Conservation (phyloP, 306 rosid genomes). For the Psophocarpus tetragonolobus region DNA sequence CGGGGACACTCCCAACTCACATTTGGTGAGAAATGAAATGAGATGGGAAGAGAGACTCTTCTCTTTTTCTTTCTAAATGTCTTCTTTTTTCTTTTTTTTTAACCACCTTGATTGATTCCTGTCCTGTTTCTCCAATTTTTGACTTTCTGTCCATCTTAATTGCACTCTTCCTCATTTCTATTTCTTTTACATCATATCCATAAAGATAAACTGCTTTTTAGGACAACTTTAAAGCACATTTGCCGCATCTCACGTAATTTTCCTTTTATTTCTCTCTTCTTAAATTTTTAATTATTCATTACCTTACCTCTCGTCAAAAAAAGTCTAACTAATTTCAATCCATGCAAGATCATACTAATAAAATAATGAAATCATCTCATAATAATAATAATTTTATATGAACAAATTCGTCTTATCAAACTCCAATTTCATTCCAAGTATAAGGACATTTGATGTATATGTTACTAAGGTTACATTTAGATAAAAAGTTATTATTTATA, state of each 20-base stretch:
- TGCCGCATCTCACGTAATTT: not conserved
- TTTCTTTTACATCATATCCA: constrained; percentile 17
- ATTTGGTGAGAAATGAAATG: not conserved
- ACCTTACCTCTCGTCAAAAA: not conserved
- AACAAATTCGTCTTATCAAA: not conserved
- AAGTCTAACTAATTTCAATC: not conserved
- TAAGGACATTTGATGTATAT: not conserved
- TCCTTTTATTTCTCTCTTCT: not conserved
- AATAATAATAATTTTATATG: not conserved
- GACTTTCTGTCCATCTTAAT: constrained; percentile 37
- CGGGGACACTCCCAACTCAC: constrained; percentile 16
- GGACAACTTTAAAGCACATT: not conserved
- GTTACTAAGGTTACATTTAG: not conserved
- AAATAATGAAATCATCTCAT: not conserved
- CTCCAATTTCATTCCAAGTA: not conserved
- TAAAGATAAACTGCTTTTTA: not conserved
- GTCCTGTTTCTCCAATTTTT: constrained; percentile 22
- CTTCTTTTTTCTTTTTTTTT: not conserved
- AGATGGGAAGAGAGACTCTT: not conserved
- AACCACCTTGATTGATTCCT: constrained; percentile 18
- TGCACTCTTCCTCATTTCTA: not conserved
- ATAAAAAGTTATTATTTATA: not conserved
- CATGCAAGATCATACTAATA: too few relatives aligned
- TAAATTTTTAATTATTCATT: not conserved
- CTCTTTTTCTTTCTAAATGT: constrained; percentile 16